Base-by-base conservation (phyloP, 1,284 basidiomycete species). In the Ceratobasidium sp. region DNA sequence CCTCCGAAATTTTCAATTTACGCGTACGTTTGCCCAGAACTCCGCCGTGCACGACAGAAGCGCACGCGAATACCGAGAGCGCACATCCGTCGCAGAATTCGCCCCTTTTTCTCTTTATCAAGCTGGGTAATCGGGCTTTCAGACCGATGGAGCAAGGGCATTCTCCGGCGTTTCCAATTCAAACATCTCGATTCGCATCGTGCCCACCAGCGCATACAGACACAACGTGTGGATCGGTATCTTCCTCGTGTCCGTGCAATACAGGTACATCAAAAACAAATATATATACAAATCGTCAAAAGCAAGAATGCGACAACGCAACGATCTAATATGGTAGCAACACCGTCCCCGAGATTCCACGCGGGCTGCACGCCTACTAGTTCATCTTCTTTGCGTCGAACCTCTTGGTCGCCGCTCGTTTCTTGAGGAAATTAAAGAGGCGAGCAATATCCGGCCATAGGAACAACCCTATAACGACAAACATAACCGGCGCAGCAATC, bases 401-500 rank as follows among this genome's bases (percentile, higher is more conserved):
- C 35, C 44, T 41, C 16, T n/a, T 74, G 12, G 71, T 74, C 46
- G 60, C 59, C 7, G 71, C 71, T 27, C 60, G 44, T 54, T 74
- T 74, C 71, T 74, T 74, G 60, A 77, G 59, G 66, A 60, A 76
- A 52, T 60, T 48, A 41, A 64, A 35, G n/a, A 65, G 46, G 48
- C 77, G 77, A 38, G 33, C 41, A 79, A 93, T 83, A 81, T 93
- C 91, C 3, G 85, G 82, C 79, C 84, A 87, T 82, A 89, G 84
- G 85, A 92, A 92, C 10, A 89, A 71, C 3, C 89, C 86, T 23
- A 90, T 83, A 52, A 93, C 86, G 48, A 89, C 82, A 30, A 83
- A 83, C 89, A 92, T 90, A 14, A 91, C 84, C 0, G 91, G 92
- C 3, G 91, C 79, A 0, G 90, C 89, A 78, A 93, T 89, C 79